Base-by-base conservation (phyloP, 805 yeast genomes). In the Yarrowia keelungensis region DNA sequence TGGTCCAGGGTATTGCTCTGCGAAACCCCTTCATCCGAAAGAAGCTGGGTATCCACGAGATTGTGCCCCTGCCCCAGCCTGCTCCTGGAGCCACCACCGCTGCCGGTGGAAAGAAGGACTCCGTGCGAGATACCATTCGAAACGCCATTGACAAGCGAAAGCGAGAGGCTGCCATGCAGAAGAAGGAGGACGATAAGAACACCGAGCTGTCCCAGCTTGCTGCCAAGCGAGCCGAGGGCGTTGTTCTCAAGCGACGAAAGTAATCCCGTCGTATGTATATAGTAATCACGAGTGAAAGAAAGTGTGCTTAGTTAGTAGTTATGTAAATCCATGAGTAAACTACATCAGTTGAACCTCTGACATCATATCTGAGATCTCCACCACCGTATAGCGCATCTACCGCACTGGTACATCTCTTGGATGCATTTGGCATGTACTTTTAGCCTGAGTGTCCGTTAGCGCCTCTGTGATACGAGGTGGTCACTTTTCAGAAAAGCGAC, bases 1-100 rank as follows among this genome's bases (percentile, higher is more conserved):
- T 90, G 62, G 58, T 85, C 19, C 98, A 94, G 81, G 86, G 94
- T 11, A 75, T 85, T 64, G 74, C 89, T 32, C 82, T 95, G 74
- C 87, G 89, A 77, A 84, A 82, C 71, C 79, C 83, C 67, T 72
- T 78, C 68, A 85, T 90, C 74, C 85, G 98, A 79, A 32, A 43
- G 43, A 35, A 5, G 61, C 53, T 62, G 14, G 81, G 80, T 49
- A 70, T 79, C 67, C 78, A 86, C 39, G 85, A 86, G 12, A 81
- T 90, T 73, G 86, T 92, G 2, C 88, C 88, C 14, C 82, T 90
- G 71, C 86, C 85, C 49, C 83, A 85, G 50, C 84, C 89, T 26
- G 84, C 85, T 32, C 71, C 73, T 1, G 74, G 76, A 26, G 75
- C 77, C 36, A 62, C 64, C 32, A 58, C 65, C 19, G 32, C 32